Percentiles rank a stretch among this genome's conserved stretches.
Conservation (phyloP, 352 stramenopile genomes). For the Phytopythium montanum region DNA sequence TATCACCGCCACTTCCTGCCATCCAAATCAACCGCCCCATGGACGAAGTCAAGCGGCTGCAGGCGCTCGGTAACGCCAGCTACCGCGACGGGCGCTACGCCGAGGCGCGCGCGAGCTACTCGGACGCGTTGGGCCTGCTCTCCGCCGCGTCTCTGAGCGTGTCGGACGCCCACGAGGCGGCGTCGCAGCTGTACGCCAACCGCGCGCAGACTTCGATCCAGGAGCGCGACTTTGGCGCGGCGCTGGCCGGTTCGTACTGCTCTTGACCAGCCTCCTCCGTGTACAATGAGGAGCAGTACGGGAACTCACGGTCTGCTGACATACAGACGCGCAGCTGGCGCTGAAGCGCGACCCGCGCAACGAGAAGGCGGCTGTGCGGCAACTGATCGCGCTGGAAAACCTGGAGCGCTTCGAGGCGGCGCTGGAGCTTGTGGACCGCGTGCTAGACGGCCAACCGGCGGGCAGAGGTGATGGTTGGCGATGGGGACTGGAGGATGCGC, state of each 20-base stretch:
- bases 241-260: slow-evolving; percentile 37
- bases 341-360: slow-evolving; percentile 51
- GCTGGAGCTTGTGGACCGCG: slow-evolving; percentile 33
- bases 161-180: neutral
- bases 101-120: slow-evolving; percentile 48
- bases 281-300: no score
- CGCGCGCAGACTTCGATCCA: slow-evolving; percentile 67
- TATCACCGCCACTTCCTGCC: no score
- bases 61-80: slow-evolving; percentile 40
- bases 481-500: slow-evolving; percentile 12
- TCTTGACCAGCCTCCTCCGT: neutral
- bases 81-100: slow-evolving; percentile 58
- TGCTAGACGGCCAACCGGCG: slow-evolving; percentile 30
- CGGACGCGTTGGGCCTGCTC: slow-evolving; percentile 32
- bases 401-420: slow-evolving; percentile 74
- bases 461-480: neutral
- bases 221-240: slow-evolving; percentile 63
- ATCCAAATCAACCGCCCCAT: neutral
- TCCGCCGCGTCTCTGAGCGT: slow-evolving; percentile 8
- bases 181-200: slow-evolving; percentile 57
- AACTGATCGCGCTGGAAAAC: slow-evolving; percentile 66
- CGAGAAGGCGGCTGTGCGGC: slow-evolving; percentile 62
- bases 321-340: slow-evolving; percentile 45
- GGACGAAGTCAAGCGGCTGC: slow-evolving; percentile 31
- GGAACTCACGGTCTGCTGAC: no score